Evolutionary conservation across 1,139 yeast species (phyloP), one percentile per base, ranked within the genome.

Genomic region (Blastobotrys ciferrii): DNA sequence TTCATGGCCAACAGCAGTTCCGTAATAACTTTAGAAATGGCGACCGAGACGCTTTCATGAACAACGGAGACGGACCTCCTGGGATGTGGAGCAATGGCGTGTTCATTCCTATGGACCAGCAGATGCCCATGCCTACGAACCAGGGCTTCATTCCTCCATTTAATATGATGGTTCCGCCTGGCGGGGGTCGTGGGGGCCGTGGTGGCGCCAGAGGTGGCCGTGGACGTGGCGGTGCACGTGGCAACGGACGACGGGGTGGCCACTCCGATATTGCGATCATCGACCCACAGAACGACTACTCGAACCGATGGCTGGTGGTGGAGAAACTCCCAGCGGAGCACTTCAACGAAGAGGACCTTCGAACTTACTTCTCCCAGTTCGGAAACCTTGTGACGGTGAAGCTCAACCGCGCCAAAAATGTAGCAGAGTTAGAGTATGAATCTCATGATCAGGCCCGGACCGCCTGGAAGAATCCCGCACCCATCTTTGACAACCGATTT

Each of bases 401-500:
- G 14, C 42, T 75, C 14, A 63, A 68, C 43, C 46, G 42, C 0
- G 45, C 47, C 4, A 49, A 55, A 20, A 57, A 66, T 30, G 55
- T 64, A 12, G 77, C 74, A 1, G 72, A 67, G 51, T 47, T 75
- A 17, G 75, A 70, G 49, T 75, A 64, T 50, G 63, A 54, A 7
- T 58, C 63, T n/a, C 72, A 69, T 43, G 67, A 64, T 33, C 59
- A 63, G 52, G 80, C 80, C 1, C 62, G 60, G 11, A 62, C 59
- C 7, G 80, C 80, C 1, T 76, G 76, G 70, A 50, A 61, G 3
- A 67, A 70, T 13, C 76, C 78, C 0, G 69, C 61, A 2, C 74
- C 79, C 3, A 70, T 76, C n/a, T 75, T 75, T 53, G 72, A 68
- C 49, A 75, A 76, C 60, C 68, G 80, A 45, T 75, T 75, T 53